Evolutionary conservation across 179 eudicot genomes (phyloP), one percentile per base, ranked within the genome.

Genomic region (Silene noctiflora): DNA sequence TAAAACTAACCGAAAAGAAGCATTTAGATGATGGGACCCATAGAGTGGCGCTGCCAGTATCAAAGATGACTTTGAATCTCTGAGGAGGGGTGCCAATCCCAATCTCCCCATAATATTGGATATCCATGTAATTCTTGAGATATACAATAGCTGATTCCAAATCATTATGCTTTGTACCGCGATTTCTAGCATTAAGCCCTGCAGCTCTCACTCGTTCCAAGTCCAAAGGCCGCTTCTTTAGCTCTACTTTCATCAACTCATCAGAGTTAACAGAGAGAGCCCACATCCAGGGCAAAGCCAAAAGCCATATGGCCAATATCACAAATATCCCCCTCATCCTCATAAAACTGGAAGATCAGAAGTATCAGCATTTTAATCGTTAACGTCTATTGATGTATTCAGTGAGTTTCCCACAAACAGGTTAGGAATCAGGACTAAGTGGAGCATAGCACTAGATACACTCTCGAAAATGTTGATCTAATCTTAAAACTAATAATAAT

Each of bases 21-120:
- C 88, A 85, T 71, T 70, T 83, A 31, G 86, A 78, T 39, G 86
- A 83, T 2, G 88, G 88, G 62, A 85, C 86, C 88, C 88, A 85
- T 62, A 85, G 77, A 13, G 79, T 85, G 11, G 88, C 79, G 78
- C 76, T 73, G 11, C 78, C 84, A 1, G 86, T 85, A 74, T 85
- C 84, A 71, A 85, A 85, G 33, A 81, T 80, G n/a, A 85, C 84
- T 62, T 39, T 72, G 58, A 83, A 81, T 62, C n/a, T 78, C 56
- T 85, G 88, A 74, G 86, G 77, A 61, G 88, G 86, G 16, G 84
- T 78, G 33, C 88, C 86, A 70, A 83, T 83, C 55, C 78, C 74
- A 74, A 85, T 85, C 53, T 83, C 86, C 55, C 88, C 86, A 29
- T 78, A 81, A 76, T 76, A 81, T 53, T 74, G 83, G 33, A 68